A percentile compares a stretch with the other conserved stretches of the same genome.
These are phyloP conservation scores for Hansenula lynferdii DNA, from an alignment of 1,139 yeast genomes.

Conservation along the genomic window DNA sequence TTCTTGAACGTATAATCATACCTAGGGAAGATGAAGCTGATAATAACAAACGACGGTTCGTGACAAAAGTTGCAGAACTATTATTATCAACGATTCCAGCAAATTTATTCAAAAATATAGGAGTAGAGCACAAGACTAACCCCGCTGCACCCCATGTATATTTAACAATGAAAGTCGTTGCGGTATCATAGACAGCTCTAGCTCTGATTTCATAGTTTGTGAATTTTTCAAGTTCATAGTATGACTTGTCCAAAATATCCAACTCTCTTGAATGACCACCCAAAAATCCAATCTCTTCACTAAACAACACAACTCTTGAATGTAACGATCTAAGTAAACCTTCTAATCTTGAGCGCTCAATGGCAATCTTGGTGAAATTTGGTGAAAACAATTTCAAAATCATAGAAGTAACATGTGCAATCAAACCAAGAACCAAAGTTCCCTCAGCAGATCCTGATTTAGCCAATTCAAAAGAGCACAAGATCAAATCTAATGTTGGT, in stretches of 20 bases:
- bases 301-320: slow-evolving; percentile 70
- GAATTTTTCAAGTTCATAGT: slow-evolving; percentile 78
- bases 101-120: slow-evolving; percentile 71
- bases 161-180: slow-evolving; percentile 81
- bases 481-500: slow-evolving; percentile 74
- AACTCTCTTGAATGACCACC: slow-evolving; percentile 80
- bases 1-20: slow-evolving; percentile 78
- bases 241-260: slow-evolving; percentile 72
- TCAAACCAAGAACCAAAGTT: slow-evolving; percentile 70
- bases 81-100: slow-evolving; percentile 37
- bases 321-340: slow-evolving; percentile 84
- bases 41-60: slow-evolving; percentile 81
- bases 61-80: slow-evolving; percentile 73
- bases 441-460: slow-evolving; percentile 85
- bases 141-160: slow-evolving; percentile 98
- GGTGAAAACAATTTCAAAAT: slow-evolving; percentile 77
- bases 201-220: slow-evolving; percentile 74
- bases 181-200: slow-evolving; percentile 69
- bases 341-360: slow-evolving; percentile 75
- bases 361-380: slow-evolving; percentile 80
- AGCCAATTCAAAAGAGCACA: slow-evolving; percentile 79
- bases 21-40: slow-evolving; percentile 91
- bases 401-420: slow-evolving; percentile 79
- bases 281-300: slow-evolving; percentile 84
- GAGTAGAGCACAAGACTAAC: slow-evolving; percentile 79